Evolutionary conservation across 2,329 filamentous ascomycete species (phyloP), one percentile per base, ranked within the genome.

Genomic region (Pseudogymnoascus sp.): DNA sequence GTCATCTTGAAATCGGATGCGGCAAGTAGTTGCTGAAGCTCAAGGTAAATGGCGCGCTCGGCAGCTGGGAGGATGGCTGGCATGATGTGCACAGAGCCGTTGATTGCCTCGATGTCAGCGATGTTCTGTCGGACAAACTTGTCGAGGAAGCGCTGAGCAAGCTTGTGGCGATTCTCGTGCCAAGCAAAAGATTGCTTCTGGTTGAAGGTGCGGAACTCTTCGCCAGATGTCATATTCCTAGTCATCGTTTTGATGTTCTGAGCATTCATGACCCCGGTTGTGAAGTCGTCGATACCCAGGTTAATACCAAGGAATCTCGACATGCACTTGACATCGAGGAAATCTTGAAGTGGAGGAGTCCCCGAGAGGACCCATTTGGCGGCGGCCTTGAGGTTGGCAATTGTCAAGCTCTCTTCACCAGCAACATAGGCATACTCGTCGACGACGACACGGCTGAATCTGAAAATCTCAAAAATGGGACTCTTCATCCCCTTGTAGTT

Each of bases 341-440:
- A 86, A 62, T 83, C 80, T 4, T 78, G 77, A 2, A 88, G 69
- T 0, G 79, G 77, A 1, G 86, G 86, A 0, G 86, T 89, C 2
- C 83, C 86, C 0, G 85, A 88, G 1, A 89, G 74, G 6, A 86
- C 76, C 85, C 86, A 88, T 62, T 79, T 61, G 2, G 60, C 53
- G 5, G 59, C 10, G 10, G 65, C 79, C 26, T 77, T 69, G 1
- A 87, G 68, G 0, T 73, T 74, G 6, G 78, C 73, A 4, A 85
- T 72, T 0, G 63, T 59, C 44, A 65, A 60, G 13, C 63, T 42
- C 19, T 65, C 59, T 60, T 78, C 71, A 15, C 75, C 69, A 50
- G 77, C 75, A 4, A 82, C 74, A 65, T 88, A 86, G 0, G 85
- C 83, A 67, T 84, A 88, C 67, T 89, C 87, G 65, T 89, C 87